Base-by-base conservation (phyloP, 371 early-diverging fungal species). In the Rhizopus arrhizus region DNA sequence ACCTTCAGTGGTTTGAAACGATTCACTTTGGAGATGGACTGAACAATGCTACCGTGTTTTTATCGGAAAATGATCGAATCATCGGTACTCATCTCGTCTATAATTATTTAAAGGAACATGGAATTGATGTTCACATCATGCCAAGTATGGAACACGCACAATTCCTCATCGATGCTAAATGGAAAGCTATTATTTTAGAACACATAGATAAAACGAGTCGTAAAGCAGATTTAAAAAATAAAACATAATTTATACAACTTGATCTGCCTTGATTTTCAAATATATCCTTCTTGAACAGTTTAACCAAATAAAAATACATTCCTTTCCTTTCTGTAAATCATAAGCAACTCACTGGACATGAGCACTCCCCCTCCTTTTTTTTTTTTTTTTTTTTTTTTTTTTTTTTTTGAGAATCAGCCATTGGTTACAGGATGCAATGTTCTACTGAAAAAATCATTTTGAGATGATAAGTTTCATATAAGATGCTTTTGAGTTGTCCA, bases 1-100 rank as follows among this genome's bases (percentile, higher is more conserved):
- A 82, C 29, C 86, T 89, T 61, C 80, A 81, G 42, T 89, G 89
- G 89, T 78, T 72, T 58, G 72, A 83, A 56, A 72, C 78, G n/a
- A 72, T 81, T 36, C 69, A 81, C 51, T 86, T 85, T 57, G 64
- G 62, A 29, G 53, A 68, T 33, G 41, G 35, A 48, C 53, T 16
- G 22, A 52, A 38, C 34, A 13, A 16, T 22, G 12, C 49, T 12
- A 28, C 16, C 22, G 10, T 84, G 7, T 78, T 74, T 42, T 53
- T 85, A 28, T 78, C 81, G 0, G 82, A 76, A 49, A 53, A 66
- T 2, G 85, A 85, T 63, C 59, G 62, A 43, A 69, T 85, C 36
- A 74, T 82, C 4, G 72, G 74, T 11, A 70, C 81, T 29, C 40
- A 53, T 0, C 35, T 57, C 5, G 79, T 83, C 0, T 29, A 59